These are phyloP conservation scores for Perkinsus marinus DNA, from an alignment of 169 alveolate species.

Conservation along the genomic window DNA sequence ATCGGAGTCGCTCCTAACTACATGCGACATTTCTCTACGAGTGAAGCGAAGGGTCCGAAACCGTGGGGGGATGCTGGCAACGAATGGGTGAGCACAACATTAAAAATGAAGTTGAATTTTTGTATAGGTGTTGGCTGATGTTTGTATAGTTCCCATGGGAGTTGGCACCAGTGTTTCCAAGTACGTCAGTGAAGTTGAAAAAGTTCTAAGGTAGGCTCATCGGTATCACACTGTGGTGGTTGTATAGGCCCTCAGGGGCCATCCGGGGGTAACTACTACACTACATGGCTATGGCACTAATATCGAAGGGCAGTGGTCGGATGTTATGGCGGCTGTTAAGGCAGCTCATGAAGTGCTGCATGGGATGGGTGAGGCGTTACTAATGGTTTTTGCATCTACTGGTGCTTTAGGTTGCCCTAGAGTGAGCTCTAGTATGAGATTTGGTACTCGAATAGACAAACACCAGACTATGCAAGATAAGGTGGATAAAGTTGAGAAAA, in stretches of 20 bases:
- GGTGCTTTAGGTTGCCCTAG: neutral
- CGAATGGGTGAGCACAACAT: neutral
- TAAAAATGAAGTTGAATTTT: too few species aligned
- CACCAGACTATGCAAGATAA: neutral
- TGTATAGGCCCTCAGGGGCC: neutral
- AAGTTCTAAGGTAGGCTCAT: neutral
- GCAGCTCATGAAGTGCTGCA: neutral
- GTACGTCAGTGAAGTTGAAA: neutral
- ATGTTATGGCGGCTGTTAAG: neutral
- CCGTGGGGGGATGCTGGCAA: neutral
- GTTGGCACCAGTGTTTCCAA: neutral
- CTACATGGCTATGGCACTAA: neutral
- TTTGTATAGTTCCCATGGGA: neutral
- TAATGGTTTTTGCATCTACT: neutral
- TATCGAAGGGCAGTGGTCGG: neutral
- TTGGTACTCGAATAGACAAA: neutral
- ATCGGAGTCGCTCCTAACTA: neutral
- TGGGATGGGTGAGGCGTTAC: neutral
- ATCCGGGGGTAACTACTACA: neutral
- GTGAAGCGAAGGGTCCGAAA: neutral
- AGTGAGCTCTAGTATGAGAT: neutral
- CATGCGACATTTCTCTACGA: neutral
- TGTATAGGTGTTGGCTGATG: neutral
- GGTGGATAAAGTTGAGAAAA: neutral
- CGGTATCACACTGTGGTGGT: neutral